A percentile compares a stretch with the other conserved stretches of the same genome.
These are phyloP conservation scores for Rubia peregrina DNA, from an alignment of 305 asterid genomes.

Conservation along the genomic window DNA sequence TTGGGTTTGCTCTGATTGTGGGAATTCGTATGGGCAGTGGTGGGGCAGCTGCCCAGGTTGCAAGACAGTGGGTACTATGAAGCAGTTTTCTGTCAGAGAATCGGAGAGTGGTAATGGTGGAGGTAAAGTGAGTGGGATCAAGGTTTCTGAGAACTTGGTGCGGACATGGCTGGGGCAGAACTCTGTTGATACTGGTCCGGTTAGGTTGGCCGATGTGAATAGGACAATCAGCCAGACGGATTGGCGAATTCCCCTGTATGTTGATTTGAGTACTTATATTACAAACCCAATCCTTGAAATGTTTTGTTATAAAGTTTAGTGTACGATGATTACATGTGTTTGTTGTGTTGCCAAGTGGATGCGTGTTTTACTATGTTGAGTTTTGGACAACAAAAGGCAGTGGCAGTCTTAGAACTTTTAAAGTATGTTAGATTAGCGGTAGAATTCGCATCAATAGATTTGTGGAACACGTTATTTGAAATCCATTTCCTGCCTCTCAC, in stretches of 20 bases:
- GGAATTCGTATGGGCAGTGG: constrained; percentile 87
- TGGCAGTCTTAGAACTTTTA: not conserved
- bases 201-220: constrained; percentile 59
- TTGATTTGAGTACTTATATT: not conserved
- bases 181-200: constrained; percentile 31
- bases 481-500: not conserved
- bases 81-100: constrained; percentile 34
- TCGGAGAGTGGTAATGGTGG: constrained; percentile 11
- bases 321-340: not conserved
- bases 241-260: constrained; percentile 87
- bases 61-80: constrained; percentile 54
- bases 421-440: not conserved
- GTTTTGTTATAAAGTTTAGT: not conserved
- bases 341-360: not conserved
- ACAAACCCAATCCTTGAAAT: not conserved
- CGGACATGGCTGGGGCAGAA: constrained; percentile 61
- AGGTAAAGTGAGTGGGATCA: constrained; percentile 40
- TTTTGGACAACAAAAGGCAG: not conserved
- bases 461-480: constrained; percentile 1
- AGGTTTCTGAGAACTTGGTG: constrained; percentile 44
- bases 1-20: constrained; percentile 74
- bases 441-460: not conserved
- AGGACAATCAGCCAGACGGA: constrained; percentile 37
- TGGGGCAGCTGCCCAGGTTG: constrained; percentile 91
- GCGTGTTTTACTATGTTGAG: not conserved